Percentiles rank a stretch among this genome's conserved stretches.
These are phyloP conservation scores for Dactylorhiza incarnata DNA, from an alignment of 106 monocot genomes.

Conservation along the genomic window DNA sequence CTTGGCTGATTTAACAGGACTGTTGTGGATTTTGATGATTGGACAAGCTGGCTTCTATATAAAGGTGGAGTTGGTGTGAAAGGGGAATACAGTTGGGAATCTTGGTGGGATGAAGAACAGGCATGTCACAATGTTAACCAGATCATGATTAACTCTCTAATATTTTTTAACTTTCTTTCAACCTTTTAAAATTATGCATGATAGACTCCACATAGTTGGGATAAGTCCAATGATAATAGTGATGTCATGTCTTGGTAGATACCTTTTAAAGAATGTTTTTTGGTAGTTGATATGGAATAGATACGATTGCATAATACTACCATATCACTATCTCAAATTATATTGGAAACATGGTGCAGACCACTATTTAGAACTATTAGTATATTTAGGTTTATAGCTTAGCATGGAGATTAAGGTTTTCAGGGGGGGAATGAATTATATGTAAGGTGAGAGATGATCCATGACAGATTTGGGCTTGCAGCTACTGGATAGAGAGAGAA, in stretches of 20 bases:
- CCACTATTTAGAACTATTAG: too few species aligned
- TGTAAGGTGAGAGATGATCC: too few species aligned
- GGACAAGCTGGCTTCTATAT: constrained; percentile 85
- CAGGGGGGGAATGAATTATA: too few species aligned
- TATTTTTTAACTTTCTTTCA: neutral
- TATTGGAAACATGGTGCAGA: too few species aligned
- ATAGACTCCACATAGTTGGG: neutral
- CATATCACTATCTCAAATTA: too few species aligned
- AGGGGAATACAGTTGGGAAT: constrained; percentile 89
- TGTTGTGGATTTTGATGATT: constrained; percentile 96
- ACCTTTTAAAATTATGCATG: neutral
- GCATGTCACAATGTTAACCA: constrained; percentile 16
- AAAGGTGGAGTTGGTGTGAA: constrained; percentile 94
- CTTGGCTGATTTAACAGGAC: constrained; percentile 36
- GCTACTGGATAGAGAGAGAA: too few species aligned
- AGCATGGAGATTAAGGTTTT: too few species aligned
- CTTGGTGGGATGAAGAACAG: constrained; percentile 99
- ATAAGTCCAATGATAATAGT: neutral
- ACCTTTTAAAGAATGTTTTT: neutral
- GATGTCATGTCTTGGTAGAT: neutral
- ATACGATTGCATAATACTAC: too few species aligned
- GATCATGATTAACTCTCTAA: neutral
- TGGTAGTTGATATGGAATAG: neutral
- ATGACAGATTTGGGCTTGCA: too few species aligned
- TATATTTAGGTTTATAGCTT: too few species aligned